A percentile compares a stretch with the other conserved stretches of the same genome.
phyloP scores from a whole-genome alignment of 73 alveolate genomes.

The Uronychia setigera region DNA sequence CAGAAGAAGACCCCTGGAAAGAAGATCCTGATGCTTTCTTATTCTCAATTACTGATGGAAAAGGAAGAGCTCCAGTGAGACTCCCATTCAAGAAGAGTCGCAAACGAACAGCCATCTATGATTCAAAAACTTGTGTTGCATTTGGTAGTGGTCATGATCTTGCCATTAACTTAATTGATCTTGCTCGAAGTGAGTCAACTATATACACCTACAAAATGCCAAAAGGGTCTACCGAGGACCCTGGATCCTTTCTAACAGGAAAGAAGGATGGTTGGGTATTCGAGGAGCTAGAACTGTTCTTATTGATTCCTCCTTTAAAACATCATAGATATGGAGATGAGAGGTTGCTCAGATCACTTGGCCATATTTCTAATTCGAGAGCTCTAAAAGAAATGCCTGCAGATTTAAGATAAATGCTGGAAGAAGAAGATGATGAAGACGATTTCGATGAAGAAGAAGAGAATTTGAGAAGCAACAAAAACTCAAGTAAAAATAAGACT shows the following conservation, averaged over 20 bases:
- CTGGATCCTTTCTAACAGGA: constrained; percentile 48
- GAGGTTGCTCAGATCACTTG: constrained; percentile 21
- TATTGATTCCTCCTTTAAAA: constrained; percentile 2
- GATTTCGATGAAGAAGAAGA: constrained; percentile 25
- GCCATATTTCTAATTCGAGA: constrained; percentile 13
- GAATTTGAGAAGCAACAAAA: constrained; percentile 8
- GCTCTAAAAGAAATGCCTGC: constrained; percentile 7
- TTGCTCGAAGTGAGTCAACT: constrained; percentile 49
- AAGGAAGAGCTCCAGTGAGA: constrained; percentile 55
- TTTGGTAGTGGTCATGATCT: constrained; percentile 62
- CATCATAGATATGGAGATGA: constrained; percentile 20
- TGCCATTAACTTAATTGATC: constrained; percentile 46
- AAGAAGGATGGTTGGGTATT: constrained; percentile 54
- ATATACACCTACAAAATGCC: constrained; percentile 55
- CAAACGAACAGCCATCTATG: constrained; percentile 44
- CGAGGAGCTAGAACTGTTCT: constrained; percentile 40
- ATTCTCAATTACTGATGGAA: constrained; percentile 55
- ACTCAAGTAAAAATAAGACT: constrained; percentile 13
- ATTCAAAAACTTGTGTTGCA: constrained; percentile 49
- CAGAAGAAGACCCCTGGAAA: constrained; percentile 39
- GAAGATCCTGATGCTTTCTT: constrained; percentile 18
- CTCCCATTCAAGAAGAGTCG: constrained; percentile 17
- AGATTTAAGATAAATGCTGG: neutral
- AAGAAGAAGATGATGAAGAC: neutral
- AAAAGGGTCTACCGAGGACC: constrained; percentile 32